Evolutionary conservation across 1,139 yeast species (phyloP), one percentile per base, ranked within the genome.

Genomic region (Lodderomyces metapsilosis): DNA sequence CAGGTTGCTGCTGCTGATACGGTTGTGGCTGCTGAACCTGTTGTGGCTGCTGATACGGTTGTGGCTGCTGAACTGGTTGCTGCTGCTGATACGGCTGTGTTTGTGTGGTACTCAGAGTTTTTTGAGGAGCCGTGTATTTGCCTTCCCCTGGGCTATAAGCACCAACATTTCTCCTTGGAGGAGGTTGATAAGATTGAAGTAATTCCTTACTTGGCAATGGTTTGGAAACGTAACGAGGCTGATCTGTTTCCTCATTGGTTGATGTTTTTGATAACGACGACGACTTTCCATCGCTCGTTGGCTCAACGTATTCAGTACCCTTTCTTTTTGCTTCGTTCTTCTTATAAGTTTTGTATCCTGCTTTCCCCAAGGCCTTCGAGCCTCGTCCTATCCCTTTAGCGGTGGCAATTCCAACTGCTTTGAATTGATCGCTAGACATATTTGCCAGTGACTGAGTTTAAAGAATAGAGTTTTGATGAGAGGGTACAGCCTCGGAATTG

Each of bases 381-480:
- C 80, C 82, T 37, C 55, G 61, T 5, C 80, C 82, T 33, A 77
- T 70, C 2, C 80, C 80, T 44, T 62, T 66, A 38, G 64, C 68
- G 1, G 78, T 70, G 12, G 78, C 67, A 8, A 61, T 50, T 2
- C 80, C 75, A 0, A 73, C 81, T 1, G 72, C 52, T 43, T 74
- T 75, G 54, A 78, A 64, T 0, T 71, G 50, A 39, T 61, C 82
- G 17, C 31, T 22, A 11, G 80, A 66, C 65, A 59, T 60, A 8
- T 25, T 9, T 25, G 8, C 5, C 8, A 12, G 6, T 25, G 4
- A 15, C n/a, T 25, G 30, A 4, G 34, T 21, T 28, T 6, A 16
- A 9, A 6, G 10, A 31, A 31, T 3, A 15, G n/a, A n/a, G n/a
- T n/a, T n/a, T n/a, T n/a, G n/a, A n/a, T 28, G 16, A 16, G 15